These are phyloP conservation scores for Pichia sp. DNA, from an alignment of 1,139 yeast species.

Conservation along the genomic window DNA sequence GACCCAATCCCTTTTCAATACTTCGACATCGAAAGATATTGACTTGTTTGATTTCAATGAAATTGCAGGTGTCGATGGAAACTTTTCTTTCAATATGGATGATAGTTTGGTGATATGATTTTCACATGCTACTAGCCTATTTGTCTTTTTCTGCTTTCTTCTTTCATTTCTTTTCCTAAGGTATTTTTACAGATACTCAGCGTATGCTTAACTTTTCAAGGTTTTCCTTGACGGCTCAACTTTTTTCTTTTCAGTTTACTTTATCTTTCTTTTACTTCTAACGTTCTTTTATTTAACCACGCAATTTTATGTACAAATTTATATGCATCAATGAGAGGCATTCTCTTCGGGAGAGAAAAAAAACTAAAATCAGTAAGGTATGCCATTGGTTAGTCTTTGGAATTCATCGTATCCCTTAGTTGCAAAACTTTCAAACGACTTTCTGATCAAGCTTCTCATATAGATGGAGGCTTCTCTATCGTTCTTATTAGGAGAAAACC, in stretches of 20 bases:
- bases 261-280: background rate
- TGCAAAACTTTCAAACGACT: conserved; percentile 80
- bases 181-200: background rate
- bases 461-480: conserved; percentile 82
- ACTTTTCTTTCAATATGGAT: conserved; percentile 14
- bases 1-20: background rate
- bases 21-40: conserved; percentile 1
- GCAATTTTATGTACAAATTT: background rate
- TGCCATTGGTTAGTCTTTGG: conserved; percentile 93
- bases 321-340: background rate
- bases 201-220: background rate
- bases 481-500: conserved; percentile 77
- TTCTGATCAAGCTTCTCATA: conserved; percentile 71
- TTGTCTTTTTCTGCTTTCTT: background rate
- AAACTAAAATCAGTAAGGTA: conserved; percentile 59
- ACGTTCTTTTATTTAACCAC: conserved; percentile 4
- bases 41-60: conserved; percentile 14
- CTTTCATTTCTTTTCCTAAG: background rate
- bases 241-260: background rate
- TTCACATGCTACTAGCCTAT: background rate
- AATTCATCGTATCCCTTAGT: conserved; percentile 97
- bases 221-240: background rate
- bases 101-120: conserved; percentile 12
- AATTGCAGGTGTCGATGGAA: conserved; percentile 8
- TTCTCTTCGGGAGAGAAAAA: background rate